These are phyloP conservation scores for Alternaria gansuensis DNA, from an alignment of 2,329 filamentous ascomycete genomes.

Conservation along the genomic window DNA sequence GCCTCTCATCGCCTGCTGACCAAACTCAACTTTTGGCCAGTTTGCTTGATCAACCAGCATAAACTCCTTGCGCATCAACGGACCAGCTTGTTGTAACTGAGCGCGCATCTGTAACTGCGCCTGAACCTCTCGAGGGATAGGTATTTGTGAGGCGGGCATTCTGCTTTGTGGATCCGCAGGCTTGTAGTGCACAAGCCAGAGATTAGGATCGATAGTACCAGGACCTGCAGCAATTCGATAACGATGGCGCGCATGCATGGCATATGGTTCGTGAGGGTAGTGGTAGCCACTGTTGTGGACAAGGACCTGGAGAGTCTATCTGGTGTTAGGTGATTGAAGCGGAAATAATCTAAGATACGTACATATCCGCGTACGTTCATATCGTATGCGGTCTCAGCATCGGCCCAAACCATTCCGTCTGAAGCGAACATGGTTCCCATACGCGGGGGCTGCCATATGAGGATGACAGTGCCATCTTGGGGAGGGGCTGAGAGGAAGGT, in stretches of 20 bases:
- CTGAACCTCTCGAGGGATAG: conserved; percentile 67
- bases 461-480: conserved; percentile 78
- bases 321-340: conserved; percentile 13
- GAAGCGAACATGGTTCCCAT: conserved; percentile 80
- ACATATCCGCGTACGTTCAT: conserved; percentile 77
- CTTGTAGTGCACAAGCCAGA: conserved; percentile 93
- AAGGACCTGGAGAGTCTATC: conserved; percentile 87
- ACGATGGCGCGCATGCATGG: conserved; percentile 80
- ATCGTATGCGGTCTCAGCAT: conserved; percentile 78
- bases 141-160: conserved; percentile 73
- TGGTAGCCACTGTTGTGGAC: conserved; percentile 83
- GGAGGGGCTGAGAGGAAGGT: conserved; percentile 83
- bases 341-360: conserved; percentile 35
- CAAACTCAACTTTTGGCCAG: conserved; percentile 85
- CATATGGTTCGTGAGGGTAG: conserved; percentile 73
- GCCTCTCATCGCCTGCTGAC: conserved; percentile 51
- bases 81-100: conserved; percentile 74
- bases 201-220: conserved; percentile 75
- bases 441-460: conserved; percentile 84
- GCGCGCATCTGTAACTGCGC: conserved; percentile 68
- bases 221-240: conserved; percentile 83
- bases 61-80: conserved; percentile 86
- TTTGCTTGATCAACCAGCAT: conserved; percentile 89
- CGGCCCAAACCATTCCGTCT: conserved; percentile 92
- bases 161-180: conserved; percentile 77